Evolutionary conservation across 768 basidiomycete species (phyloP).

Genomic region (Erythrobasidium yunnanense): DNA sequence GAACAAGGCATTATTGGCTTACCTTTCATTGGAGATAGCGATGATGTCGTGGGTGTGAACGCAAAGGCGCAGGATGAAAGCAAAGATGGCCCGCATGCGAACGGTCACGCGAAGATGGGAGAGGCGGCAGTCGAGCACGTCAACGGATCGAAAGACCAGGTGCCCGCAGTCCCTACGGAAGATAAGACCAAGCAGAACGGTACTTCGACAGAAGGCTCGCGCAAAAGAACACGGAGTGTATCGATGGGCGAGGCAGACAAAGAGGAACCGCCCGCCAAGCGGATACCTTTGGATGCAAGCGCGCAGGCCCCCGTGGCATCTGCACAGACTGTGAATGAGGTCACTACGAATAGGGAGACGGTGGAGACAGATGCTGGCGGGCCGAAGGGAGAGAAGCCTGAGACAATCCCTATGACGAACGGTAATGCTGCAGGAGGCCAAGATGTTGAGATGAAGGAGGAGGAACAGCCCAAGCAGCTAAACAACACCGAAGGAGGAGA

Average conservation of each 20-base stretch:
- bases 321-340: no score
- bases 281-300: no score
- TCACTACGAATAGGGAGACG: not conserved
- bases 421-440: not conserved
- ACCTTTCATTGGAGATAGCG: constrained; percentile 30
- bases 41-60: not conserved
- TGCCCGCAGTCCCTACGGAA: no score
- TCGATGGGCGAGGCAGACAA: not conserved
- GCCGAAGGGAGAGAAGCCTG: not conserved
- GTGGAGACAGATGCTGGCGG: constrained; percentile 2
- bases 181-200: no score
- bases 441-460: not conserved
- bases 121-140: not conserved
- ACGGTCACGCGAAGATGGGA: not conserved
- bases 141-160: no score
- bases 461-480: not conserved
- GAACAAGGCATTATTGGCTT: not conserved
- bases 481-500: not conserved
- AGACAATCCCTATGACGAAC: not conserved
- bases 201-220: no score
- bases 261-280: not conserved
- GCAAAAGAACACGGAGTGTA: no score
- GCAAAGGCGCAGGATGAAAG: not conserved
- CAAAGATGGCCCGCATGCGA: not conserved
- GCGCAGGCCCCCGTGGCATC: no score